Evolutionary conservation across 2,329 filamentous ascomycete species (phyloP).

Genomic region (Hirsutella minnesotensis): DNA sequence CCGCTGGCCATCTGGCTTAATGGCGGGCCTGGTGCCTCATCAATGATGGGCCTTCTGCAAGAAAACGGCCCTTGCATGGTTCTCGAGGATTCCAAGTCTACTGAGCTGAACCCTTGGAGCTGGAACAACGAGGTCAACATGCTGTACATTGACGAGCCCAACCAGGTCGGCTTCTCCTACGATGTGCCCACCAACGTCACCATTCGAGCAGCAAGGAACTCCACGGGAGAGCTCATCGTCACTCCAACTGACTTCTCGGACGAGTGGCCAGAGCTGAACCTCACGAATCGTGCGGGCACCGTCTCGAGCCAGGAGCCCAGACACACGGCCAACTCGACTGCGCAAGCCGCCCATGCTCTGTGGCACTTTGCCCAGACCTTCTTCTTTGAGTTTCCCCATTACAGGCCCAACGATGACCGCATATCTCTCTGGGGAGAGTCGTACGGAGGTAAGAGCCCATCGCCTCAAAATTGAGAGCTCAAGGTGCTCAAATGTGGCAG

Average conservation of each 20-base stretch:
- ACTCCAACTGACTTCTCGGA: conserved; percentile 8
- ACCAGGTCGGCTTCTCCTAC: conserved; percentile 56
- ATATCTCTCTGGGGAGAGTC: conserved; percentile 58
- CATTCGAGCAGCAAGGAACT: conserved; percentile 27
- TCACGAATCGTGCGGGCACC: conserved; percentile 23
- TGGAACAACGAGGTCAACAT: conserved; percentile 46
- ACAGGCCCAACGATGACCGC: conserved; percentile 40
- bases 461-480: too few species aligned
- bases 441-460: conserved; percentile 43
- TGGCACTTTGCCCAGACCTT: conserved; percentile 1
- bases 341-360: conserved; percentile 46
- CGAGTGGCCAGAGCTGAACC: conserved; percentile 17
- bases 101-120: conserved; percentile 47
- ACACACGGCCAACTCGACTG: conserved; percentile 35
- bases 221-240: too few species aligned
- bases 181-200: conserved; percentile 51
- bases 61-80: conserved; percentile 44
- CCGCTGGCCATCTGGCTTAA: conserved; percentile 52
- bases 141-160: conserved; percentile 49
- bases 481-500: too few species aligned
- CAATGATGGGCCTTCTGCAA: conserved; percentile 50
- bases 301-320: conserved; percentile 16
- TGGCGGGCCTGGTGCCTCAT: conserved; percentile 50
- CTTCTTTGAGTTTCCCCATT: conserved; percentile 27
- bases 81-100: conserved; percentile 34